Evolutionary conservation across 2,329 filamentous ascomycete species (phyloP).

Genomic region (Fusarium anthophilum): DNA sequence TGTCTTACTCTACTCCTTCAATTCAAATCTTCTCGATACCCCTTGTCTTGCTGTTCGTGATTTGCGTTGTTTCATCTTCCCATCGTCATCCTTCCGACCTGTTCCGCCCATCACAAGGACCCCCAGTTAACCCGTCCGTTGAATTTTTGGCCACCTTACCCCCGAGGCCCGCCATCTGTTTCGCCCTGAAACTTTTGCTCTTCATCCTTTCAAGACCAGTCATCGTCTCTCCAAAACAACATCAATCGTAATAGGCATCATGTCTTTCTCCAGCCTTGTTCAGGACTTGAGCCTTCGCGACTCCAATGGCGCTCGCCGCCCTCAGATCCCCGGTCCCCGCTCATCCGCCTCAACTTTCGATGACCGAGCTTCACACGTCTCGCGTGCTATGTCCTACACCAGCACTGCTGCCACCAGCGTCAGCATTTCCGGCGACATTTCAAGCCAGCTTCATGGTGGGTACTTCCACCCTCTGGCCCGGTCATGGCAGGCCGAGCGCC

Average conservation of each 20-base stretch:
- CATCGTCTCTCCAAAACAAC: slow-evolving; percentile 4
- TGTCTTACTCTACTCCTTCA: not conserved
- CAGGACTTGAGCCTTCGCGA: slow-evolving; percentile 72
- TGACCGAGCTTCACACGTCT: slow-evolving; percentile 69
- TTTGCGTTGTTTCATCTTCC: slow-evolving; percentile 5
- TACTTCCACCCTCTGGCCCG: slow-evolving; percentile 83
- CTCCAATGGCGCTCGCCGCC: slow-evolving; percentile 57
- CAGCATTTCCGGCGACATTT: slow-evolving; percentile 78
- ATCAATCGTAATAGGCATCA: slow-evolving; percentile 44
- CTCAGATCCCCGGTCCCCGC: slow-evolving; percentile 51
- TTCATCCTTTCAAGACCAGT: slow-evolving; percentile 1
- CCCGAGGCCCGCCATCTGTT: not conserved
- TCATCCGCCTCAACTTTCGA: slow-evolving; percentile 66
- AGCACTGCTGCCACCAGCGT: slow-evolving; percentile 75
- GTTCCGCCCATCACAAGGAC: slow-evolving; percentile 33
- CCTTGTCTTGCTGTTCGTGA: slow-evolving; percentile 10
- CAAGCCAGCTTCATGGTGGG: slow-evolving; percentile 83
- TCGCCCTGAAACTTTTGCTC: slow-evolving; percentile 6
- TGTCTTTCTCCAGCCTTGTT: slow-evolving; percentile 76
- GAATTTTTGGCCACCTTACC: slow-evolving; percentile 39
- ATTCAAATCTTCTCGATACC: not conserved
- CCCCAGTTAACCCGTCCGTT: slow-evolving; percentile 1
- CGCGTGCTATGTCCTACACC: slow-evolving; percentile 71
- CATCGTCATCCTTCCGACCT: slow-evolving; percentile 22
- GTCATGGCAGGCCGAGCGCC: slow-evolving; percentile 84